Evolutionary conservation across 768 basidiomycete species (phyloP), one percentile per base, ranked within the genome.

Genomic region (Mycena rebaudengoi): DNA sequence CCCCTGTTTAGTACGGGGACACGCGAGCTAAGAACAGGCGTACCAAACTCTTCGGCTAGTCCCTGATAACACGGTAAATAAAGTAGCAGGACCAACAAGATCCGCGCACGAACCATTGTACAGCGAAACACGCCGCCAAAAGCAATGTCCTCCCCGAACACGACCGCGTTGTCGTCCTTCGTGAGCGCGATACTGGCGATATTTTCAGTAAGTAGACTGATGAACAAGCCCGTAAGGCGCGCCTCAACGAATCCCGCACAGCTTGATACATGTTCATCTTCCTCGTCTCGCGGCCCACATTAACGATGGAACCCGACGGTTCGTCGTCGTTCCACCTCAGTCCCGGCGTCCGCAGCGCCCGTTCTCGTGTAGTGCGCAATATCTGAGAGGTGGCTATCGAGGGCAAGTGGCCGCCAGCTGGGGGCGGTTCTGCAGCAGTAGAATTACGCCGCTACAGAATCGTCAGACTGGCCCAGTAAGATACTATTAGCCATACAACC

Each of bases 181-280:
- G 85, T 79, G 20, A 98, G 77, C 5, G 93, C 92, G 62, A 92
- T 94, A 60, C 94, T 94, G 53, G 10, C 45, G 54, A 62, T n/a
- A 37, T 37, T 40, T 20, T 20, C 55, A 54, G 6, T 21, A 35
- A 11, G 35, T 20, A 28, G 28, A 20, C 8, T 14, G n/a, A 32
- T 26, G 11, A 26, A 44, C 20, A 25, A 30, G 2, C 39, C 46
- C 11, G 44, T 46, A 7, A 32, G 33, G 67, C 78, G 50, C 69
- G 91, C 92, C 90, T 91, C 81, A 98, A 86, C 3, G 94, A 95
- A 74, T 97, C 95, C 46, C 96, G 85, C 14, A 98, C 86, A 1
- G 96, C 93, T 74, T 98, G 96, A 76, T 95, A 98, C 68, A 91
- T 81, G 73, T 98, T 98, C 95, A 97, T 97, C 80, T 96, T 95